A percentile compares a stretch with the other conserved stretches of the same genome.
phyloP scores from a whole-genome alignment of 208 protist genomes.

The Angomonas deanei region DNA sequence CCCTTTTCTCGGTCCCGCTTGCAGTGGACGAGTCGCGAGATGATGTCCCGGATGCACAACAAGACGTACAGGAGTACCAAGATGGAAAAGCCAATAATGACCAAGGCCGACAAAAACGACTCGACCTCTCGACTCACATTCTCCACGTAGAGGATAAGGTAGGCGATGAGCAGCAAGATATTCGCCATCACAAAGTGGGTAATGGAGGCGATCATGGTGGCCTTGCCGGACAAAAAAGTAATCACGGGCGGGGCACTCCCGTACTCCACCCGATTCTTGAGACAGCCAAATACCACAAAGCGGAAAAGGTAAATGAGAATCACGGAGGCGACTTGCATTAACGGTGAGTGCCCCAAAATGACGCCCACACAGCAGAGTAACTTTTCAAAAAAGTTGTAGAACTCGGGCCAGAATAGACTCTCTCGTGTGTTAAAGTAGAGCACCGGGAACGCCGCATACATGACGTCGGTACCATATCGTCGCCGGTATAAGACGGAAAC shows the following conservation, averaged over 20 bases:
- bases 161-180: constrained; percentile 10
- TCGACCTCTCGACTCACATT: background rate
- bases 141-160: constrained; percentile 2
- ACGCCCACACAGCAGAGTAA: background rate
- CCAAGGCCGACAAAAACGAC: constrained; percentile 6
- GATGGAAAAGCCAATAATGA: constrained; percentile 8
- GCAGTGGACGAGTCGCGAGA: background rate
- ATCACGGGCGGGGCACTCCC: too few relatives aligned
- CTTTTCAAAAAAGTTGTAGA: constrained; percentile 8
- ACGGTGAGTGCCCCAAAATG: background rate
- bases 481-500: background rate
- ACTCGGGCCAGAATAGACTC: constrained; percentile 5
- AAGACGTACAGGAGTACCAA: constrained; percentile 4
- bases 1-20: background rate
- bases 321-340: constrained; percentile 1
- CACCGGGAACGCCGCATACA: constrained; percentile 14
- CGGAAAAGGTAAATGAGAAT: background rate
- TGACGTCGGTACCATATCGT: constrained; percentile 17
- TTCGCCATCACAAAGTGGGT: constrained; percentile 11
- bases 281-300: background rate
- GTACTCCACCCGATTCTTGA: too few relatives aligned
- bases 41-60: background rate
- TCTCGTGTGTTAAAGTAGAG: constrained; percentile 4
- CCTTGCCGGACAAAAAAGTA: too few relatives aligned
- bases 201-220: background rate